Evolutionary conservation across 1,284 basidiomycete genomes (phyloP), one percentile per base, ranked within the genome.

Genomic region (Meira miltonrushii): DNA sequence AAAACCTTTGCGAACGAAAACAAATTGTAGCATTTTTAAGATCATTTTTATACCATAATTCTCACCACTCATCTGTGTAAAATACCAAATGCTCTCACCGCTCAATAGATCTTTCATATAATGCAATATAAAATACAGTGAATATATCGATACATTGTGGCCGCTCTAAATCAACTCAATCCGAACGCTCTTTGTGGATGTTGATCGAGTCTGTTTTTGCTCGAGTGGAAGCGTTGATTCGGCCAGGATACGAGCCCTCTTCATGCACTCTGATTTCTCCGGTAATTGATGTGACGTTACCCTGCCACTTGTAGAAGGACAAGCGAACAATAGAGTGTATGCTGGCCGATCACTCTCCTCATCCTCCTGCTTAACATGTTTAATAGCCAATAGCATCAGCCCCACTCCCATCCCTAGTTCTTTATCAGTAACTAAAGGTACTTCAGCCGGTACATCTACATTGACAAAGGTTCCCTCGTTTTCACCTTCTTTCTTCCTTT

Each of bases 261-360:
- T 33, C 50, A 53, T 53, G 37, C 47, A 52, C 3, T 53, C 44
- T 15, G 57, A 62, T 54, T 74, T 74, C 37, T 67, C 72, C 4
- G 65, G 56, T 6, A 74, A 55, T 44, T 71, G 68, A 50, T 74
- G 72, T 2, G 71, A 69, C 21, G 72, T 74, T 8, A 74, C 72
- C 12, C 72, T 60, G 17, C 69, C 72, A n/a, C 67, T 69, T 39
- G 71, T 67, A 15, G 67, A 70, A 0, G 72, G 72, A 1, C 62
- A 61, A 0, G 66, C 64, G 46, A 67, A 74, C 54, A 73, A 67
- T 11, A 71, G 41, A 1, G 71, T 71, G 2, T 39, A 19, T 17
- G 21, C 50, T n/a, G 12, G 15, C 8, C 50, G 4, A 12, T 17
- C 37, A 5, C 4, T 19, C 43, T 25, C 43, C 17, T 17, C 23